Conservation (phyloP, 805 yeast species). For the Kazachstania martiniae region DNA sequence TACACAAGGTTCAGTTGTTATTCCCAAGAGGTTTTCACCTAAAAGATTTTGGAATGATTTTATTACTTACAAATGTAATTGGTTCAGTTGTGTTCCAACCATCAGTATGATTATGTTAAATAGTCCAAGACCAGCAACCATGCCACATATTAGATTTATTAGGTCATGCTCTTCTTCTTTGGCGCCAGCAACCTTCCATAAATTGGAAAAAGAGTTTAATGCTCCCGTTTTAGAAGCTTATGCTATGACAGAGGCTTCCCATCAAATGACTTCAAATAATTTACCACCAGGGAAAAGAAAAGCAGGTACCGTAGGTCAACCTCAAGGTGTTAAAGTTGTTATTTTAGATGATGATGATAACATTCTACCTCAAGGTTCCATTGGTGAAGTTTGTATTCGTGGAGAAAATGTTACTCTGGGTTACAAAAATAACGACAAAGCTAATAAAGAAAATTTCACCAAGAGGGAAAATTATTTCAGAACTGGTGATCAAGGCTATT, state of each 20-base stretch:
- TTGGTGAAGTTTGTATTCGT: constrained; percentile 60
- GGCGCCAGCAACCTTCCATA: constrained; percentile 53
- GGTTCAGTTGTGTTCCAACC: constrained; percentile 76
- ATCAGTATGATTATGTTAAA: constrained; percentile 57
- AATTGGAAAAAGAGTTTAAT: constrained; percentile 44
- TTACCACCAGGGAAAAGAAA: constrained; percentile 54
- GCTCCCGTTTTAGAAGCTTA: constrained; percentile 71
- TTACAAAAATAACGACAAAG: constrained; percentile 60
- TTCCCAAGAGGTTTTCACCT: constrained; percentile 57
- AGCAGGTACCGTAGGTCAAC: constrained; percentile 66
- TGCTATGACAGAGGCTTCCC: constrained; percentile 78
- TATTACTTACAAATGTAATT: constrained; percentile 38
- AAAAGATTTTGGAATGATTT: constrained; percentile 51
- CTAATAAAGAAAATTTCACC: constrained; percentile 58
- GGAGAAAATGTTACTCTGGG: constrained; percentile 66
- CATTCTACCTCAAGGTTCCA: constrained; percentile 36
- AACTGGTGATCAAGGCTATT: constrained; percentile 68
- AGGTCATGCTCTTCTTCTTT: constrained; percentile 65
- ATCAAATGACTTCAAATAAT: constrained; percentile 66
- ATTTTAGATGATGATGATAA: constrained; percentile 43
- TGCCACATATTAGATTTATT: constrained; percentile 52
- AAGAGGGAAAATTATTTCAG: constrained; percentile 47
- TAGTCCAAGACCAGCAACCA: constrained; percentile 36
- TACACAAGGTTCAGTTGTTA: constrained; percentile 49
- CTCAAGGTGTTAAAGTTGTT: constrained; percentile 56